Evolutionary conservation across 257 asterid species (phyloP), one percentile per base, ranked within the genome.

Genomic region (Solanum chilense): DNA sequence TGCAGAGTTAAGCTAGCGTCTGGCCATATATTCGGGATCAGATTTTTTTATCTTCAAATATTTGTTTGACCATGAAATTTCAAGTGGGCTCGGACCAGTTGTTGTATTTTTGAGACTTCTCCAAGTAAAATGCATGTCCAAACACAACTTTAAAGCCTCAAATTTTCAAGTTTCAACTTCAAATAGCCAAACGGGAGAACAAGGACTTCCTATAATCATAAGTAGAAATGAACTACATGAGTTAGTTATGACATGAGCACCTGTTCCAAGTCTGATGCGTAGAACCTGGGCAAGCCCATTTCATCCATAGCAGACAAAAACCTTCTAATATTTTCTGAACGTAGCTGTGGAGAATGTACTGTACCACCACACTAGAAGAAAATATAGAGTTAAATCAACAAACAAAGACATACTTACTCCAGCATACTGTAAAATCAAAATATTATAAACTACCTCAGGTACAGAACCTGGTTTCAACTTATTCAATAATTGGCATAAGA

Each of bases 391-490:
- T 44, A 44, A 44, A 44, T 44, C 25, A 45, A 29, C 42, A 71
- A 14, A 45, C 70, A 9, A 84, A 82, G 42, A 35, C 47, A 69
- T 62, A 39, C 41, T n/a, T 45, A 42, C 87, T 42, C 87, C 68
- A 64, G 12, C 76, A 68, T 35, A 37, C 66, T 85, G 35, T 21
- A 66, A 68, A 85, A 84, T 62, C 3, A 68, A 85, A 42, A 58
- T 29, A 44, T 27, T 10, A 64, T 78, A 16, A 74, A 77, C 70
- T 87, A 96, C 99, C 98, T 94, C 93, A 64, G 93, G n/a, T 77
- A 95, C 90, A 10, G 92, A 92, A 86, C 94, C 94, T 18, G 98
- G 98, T 89, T 92, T 95, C 76, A 97, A 89, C 89, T 89, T 94
- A 90, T 93, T 93, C 52, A 97, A 85, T 64, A 97, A 5, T 86